Base-by-base conservation (phyloP, 1,284 basidiomycete genomes). In the Cutaneotrichosporon arboriforme region DNA sequence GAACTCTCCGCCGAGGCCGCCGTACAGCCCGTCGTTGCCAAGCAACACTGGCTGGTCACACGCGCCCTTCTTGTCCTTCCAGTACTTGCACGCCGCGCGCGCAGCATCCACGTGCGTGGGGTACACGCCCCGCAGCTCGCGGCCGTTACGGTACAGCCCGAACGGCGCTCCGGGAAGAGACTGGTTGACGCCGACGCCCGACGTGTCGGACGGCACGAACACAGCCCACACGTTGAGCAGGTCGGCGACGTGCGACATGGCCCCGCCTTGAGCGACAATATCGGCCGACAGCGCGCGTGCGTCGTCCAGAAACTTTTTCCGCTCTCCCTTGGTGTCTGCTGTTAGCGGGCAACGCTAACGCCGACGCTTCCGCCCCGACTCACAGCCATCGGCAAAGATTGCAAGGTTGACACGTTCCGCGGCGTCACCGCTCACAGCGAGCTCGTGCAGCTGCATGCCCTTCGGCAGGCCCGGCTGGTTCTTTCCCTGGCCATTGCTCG, bases 361-460 rank as follows among this genome's bases (percentile, higher is more conserved):
- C 20, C 39, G 13, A 17, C 7, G 34, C 23, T 2, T 36, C 15
- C 23, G 13, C 38, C 14, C n/a, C 22, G 7, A 79, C 86, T 65
- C 68, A 90, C 88, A 90, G 26, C 88, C 88, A 62, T 91, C 88
- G 0, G 83, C 79, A 69, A 90, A 89, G 76, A 90, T 89, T 9
- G 86, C 83, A 9, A 90, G 74, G 69, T 89, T 83, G 13, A 89
- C 81, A 13, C 86, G 79, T 61, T 89, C 87, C 35, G 66, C 66
- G 14, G 80, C 78, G 3, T 79, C 72, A 0, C 87, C 87, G 26
- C 84, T 84, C 4, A 81, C 73, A 20, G 83, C 76, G 13, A 90
- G 76, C 31, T 82, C 80, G 13, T 78, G 60, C 10, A 88, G 67
- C 52, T 83, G 78, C 58, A 88, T 69, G 3, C 55, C 60, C 14